Evolutionary conservation across 163 green algal genomes (phyloP).

Genomic region (Coccomyxa subellipsoidea): DNA sequence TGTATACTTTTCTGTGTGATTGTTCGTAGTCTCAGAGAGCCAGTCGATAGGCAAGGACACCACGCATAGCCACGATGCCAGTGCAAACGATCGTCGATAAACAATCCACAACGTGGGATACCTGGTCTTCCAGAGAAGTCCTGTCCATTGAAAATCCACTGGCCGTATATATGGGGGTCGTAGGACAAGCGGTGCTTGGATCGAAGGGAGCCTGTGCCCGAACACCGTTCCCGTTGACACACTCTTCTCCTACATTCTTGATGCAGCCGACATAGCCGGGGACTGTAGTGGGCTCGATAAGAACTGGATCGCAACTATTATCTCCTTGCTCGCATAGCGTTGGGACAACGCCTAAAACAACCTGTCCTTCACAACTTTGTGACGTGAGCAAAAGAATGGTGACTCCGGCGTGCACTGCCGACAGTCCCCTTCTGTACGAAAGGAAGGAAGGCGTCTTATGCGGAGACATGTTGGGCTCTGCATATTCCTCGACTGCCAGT

Average conservation of each 20-base stretch:
- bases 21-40: too few relatives aligned
- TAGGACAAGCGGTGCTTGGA: not conserved
- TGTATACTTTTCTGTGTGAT: too few relatives aligned
- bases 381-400: not conserved
- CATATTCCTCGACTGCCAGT: too few relatives aligned
- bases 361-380: not conserved
- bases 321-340: not conserved
- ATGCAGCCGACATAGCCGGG: not conserved
- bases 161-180: not conserved
- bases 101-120: too few relatives aligned
- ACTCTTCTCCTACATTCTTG: not conserved
- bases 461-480: too few relatives aligned
- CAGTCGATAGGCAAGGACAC: too few relatives aligned
- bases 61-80: too few relatives aligned
- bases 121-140: not conserved
- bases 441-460: too few relatives aligned
- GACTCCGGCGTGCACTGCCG: not conserved
- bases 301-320: not conserved
- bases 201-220: constrained; percentile 8
- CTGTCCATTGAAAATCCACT: not conserved
- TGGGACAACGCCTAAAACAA: not conserved
- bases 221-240: not conserved
- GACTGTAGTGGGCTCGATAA: not conserved
- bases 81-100: too few relatives aligned
- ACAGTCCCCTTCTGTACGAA: too few relatives aligned